Conservation (phyloP, 441 rosid genomes). For the Populus hybrid region DNA sequence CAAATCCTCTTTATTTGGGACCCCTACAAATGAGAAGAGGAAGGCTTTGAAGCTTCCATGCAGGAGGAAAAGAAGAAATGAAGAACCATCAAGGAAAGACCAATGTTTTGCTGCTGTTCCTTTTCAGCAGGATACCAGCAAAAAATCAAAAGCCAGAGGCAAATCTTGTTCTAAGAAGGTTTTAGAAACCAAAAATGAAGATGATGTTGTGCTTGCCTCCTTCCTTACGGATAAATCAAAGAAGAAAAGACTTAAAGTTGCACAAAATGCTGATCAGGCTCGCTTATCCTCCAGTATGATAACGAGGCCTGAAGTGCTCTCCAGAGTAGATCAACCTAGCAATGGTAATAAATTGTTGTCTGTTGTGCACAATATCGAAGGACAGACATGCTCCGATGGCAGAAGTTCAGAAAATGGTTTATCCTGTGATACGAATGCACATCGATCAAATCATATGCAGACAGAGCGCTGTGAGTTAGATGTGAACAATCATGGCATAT, state of each 20-base stretch:
- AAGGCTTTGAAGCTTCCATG: not conserved
- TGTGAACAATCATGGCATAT: not conserved
- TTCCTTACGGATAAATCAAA: conserved; percentile 20
- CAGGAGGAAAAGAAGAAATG: conserved; percentile 9
- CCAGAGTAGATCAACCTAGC: conserved; percentile 3
- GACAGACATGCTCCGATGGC: not conserved
- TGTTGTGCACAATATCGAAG: conserved; percentile 4
- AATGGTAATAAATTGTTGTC: not conserved
- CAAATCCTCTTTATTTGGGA: not conserved
- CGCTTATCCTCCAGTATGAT: not conserved
- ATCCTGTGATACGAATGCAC: not conserved
- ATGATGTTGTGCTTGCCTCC: conserved; percentile 25
- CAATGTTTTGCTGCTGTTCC: not conserved
- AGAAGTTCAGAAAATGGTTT: not conserved
- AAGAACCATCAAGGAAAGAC: not conserved
- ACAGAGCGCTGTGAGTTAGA: conserved; percentile 13
- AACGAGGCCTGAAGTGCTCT: not conserved
- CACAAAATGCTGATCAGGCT: conserved; percentile 3
- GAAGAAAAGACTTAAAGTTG: conserved; percentile 22
- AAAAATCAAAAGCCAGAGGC: conserved; percentile 2
- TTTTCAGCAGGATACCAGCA: not conserved
- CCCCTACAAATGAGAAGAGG: not conserved
- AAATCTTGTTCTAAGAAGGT: conserved; percentile 14
- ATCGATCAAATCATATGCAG: not conserved
- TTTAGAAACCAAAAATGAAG: conserved; percentile 19